Conservation (phyloP, 192 early-diverging fungal genomes). For the Funneliformis geosporum region DNA sequence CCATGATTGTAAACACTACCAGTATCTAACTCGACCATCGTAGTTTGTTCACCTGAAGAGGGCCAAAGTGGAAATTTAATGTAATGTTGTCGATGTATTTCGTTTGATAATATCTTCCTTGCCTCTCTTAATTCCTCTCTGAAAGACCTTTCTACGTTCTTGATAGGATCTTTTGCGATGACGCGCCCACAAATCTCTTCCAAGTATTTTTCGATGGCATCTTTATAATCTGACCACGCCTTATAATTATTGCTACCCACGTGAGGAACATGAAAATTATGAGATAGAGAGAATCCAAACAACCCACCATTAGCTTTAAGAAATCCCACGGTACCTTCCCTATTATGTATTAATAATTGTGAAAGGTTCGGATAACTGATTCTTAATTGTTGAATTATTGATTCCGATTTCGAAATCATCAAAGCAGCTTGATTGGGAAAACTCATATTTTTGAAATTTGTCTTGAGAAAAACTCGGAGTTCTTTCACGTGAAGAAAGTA, state of each 20-base stretch:
- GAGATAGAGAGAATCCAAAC: background rate
- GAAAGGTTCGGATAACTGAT: background rate
- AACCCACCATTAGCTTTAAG: constrained; percentile 4
- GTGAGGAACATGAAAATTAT: background rate
- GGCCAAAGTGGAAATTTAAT: background rate
- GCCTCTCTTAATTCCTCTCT: constrained; percentile 3
- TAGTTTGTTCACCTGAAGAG: background rate
- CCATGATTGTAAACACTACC: background rate
- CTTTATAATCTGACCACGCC: background rate
- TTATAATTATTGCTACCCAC: background rate
- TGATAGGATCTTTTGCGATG: background rate
- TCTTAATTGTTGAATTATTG: background rate
- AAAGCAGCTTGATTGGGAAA: background rate
- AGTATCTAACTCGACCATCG: background rate
- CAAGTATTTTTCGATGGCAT: background rate
- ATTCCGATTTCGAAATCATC: background rate
- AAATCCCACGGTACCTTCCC: constrained; percentile 5
- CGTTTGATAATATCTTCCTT: background rate
- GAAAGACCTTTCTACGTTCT: background rate
- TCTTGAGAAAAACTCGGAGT: too few species aligned
- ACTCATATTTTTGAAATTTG: background rate
- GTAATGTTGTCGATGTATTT: background rate
- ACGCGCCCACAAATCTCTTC: background rate
- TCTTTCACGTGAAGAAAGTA: too few species aligned
- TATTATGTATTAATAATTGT: background rate